Base-by-base conservation (phyloP, 1,139 yeast genomes). In the Hyphopichia fennica region DNA sequence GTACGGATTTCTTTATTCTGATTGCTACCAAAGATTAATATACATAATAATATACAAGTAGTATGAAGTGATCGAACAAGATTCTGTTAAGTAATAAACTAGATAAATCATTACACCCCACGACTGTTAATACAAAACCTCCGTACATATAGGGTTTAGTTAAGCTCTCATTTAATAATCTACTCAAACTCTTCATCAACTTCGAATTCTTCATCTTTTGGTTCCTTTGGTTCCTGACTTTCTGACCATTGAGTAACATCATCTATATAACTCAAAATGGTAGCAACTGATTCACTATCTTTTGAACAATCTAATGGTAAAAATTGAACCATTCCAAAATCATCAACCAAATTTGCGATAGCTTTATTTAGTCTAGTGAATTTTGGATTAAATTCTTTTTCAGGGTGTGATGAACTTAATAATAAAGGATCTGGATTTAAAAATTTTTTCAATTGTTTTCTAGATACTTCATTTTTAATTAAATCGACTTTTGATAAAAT, bases 231-330 rank as follows among this genome's bases (percentile, higher is more conserved):
- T 62, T 93, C 99, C 63, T 93, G 99, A 6, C 82, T 72, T 60
- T 95, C 99, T 22, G 90, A 83, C 99, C 99, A 93, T 60, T 93
- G 99, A 0, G 99, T 93, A 18, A 93, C 88, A 62, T 93, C 99
- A 59, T 93, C 99, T 32, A 95, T 87, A 61, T 90, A 90, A 57
- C 96, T 86, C 52, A 95, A 71, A 41, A 93, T 93, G 0, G 93
- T 85, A 8, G 85, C 81, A 16, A 93, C 85, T 38, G 90, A 79
- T 39, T 84, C 91, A 45, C 77, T 75, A 34, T 90, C 85, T 58
- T 87, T 84, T 37, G 83, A 77, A 38, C 96, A 84, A 56, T 89
- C 95, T 49, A 93, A 72, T 0, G 99, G 98, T 49, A 93, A 69
- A 58, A 90, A 93, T 59, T 93, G 98, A 3, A 93, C 98, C 99